Conservation (phyloP, 768 basidiomycete species). For the Tremella mesenterica region DNA sequence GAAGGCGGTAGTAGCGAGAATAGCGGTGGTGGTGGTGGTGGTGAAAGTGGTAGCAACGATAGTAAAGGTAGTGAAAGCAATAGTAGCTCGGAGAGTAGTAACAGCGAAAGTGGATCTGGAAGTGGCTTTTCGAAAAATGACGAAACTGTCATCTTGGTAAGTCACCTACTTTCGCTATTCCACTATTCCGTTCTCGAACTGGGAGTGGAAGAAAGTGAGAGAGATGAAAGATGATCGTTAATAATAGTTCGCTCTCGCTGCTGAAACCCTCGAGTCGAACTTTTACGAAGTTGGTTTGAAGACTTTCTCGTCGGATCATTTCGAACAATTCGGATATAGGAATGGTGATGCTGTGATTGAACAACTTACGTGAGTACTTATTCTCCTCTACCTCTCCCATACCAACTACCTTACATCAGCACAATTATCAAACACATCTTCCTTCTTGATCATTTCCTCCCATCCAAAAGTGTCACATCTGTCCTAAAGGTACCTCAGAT, state of each 20-base stretch:
- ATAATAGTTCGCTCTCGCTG: constrained; percentile 14
- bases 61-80: background rate
- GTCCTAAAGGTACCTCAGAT: no score
- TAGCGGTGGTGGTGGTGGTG: no score
- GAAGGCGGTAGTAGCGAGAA: no score
- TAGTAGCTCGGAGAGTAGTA: background rate
- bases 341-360: constrained; percentile 12
- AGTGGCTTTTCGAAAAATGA: background rate
- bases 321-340: constrained; percentile 10
- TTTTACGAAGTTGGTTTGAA: constrained; percentile 20
- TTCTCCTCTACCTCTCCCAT: no score
- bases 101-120: background rate
- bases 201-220: background rate
- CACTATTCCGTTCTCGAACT: background rate
- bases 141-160: constrained; percentile 12
- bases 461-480: no score
- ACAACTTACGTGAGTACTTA: constrained; percentile 5
- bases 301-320: constrained; percentile 17
- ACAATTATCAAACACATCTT: no score
- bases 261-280: constrained; percentile 19
- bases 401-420: no score
- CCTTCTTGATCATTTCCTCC: no score
- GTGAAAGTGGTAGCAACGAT: background rate
- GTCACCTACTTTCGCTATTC: background rate
- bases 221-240: background rate